Base-by-base conservation (phyloP, 2,329 filamentous ascomycete species). In the Alternaria ethzedia region DNA sequence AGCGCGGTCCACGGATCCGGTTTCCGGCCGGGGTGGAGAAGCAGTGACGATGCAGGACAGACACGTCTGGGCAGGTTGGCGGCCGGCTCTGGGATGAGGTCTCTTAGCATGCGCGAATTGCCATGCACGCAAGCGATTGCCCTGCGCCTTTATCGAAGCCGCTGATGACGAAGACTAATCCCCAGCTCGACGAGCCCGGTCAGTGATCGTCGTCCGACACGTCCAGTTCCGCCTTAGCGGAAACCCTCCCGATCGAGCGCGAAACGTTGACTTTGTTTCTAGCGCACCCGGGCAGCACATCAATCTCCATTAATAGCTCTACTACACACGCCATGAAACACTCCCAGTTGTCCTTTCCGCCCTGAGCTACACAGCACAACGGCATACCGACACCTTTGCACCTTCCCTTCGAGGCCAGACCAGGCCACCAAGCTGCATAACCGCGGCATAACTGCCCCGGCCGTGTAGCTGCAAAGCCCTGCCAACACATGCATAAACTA, bases 1-100 rank as follows among this genome's bases (percentile, higher is more conserved):
- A 67, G 61, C 61, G 61, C 57, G 58, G 66, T 54, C 52, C 61
- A 64, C 64, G 57, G 59, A 66, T 57, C 57, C 64, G 59, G 47
- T 54, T 51, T 59, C 54, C 57, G 58, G 59, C 54, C 57, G 50
- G 54, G 44, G 54, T 59, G 32, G 32, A 49, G 54, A 25, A 47
- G 61, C 46, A 50, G 51, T 28, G 46, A 57, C 43, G 64, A 68
- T 41, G 36, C 36, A 17, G 36, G 36, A 41, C 50, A 59, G 61
- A 32, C 47, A 55, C 32, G 56, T 26, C 46, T 58, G 32, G 56
- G 56, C 56, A 41, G 15, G 56, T 30, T 50, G 46, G 46, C 56
- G 46, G 32, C 30, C 23, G 32, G 23, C 20, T 36, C 49, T 52
- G 20, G 49, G 49, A 52, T 52, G 20, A 52, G 28, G 49, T 36